Base-by-base conservation (phyloP, 345 rosid genomes). In the Gossypioides kirkii region DNA sequence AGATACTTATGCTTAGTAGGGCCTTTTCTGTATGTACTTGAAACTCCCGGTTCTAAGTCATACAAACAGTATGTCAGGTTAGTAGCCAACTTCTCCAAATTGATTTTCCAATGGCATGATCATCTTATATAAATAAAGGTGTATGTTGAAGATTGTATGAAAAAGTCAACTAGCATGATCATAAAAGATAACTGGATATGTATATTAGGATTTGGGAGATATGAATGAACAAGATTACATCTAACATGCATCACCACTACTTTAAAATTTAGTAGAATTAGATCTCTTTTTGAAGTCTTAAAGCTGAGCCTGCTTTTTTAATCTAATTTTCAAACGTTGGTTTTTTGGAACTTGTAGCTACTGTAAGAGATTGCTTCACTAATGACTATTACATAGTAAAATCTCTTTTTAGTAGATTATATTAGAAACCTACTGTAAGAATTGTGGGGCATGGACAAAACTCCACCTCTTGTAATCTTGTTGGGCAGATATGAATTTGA, bases 11-110 rank as follows among this genome's bases (percentile, higher is more conserved):
- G 88, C 85, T 84, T 95, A 71, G 98, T 92, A 74, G 99, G 99
- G 65, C 91, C 99, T 62, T 91, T 87, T 73, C 84, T 95, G 47
- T 95, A 91, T 76, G 83, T 87, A 65, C 90, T 95, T 47, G 97
- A 91, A 77, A 78, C 81, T 76, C 98, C 92, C 50, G 80, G 75
- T 63, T 85, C 97, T 63, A 88, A 83, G 82, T 82, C 99, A 52
- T 95, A 95, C 74, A 92, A 87, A 84, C 90, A 91, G 71, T 92
- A 86, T 77, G 53, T 88, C 91, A 95, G 99, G 99, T 95, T 77
- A 16, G 63, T 65, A 41, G 25, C 68, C 53, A 71, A 45, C 81
- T 61, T 70, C 76, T 73, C 47, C 62, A 52, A 72, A 61, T 79
- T 82, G 54, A 56, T 76, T 73, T 67, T 52, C 50, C n/a, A 23